Evolutionary conservation across 140 eudicot species (phyloP).

Genomic region (Erigeron philadelphicus): DNA sequence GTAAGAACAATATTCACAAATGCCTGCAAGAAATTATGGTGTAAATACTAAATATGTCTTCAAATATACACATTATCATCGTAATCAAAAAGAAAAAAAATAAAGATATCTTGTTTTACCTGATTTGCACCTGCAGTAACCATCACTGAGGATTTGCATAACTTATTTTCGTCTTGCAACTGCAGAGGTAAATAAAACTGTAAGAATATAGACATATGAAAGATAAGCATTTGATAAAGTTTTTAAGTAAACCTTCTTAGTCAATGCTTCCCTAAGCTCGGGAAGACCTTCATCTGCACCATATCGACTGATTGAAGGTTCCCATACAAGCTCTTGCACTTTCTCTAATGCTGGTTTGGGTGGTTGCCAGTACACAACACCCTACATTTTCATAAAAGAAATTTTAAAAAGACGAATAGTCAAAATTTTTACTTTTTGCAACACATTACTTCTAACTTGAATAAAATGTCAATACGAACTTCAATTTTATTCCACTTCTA

Average conservation of each 20-base stretch:
- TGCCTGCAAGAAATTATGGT: slow-evolving; percentile 47
- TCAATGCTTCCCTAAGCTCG: slow-evolving; percentile 79
- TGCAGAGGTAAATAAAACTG: slow-evolving; percentile 29
- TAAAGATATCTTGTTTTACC: slow-evolving; percentile 36
- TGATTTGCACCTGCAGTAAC: slow-evolving; percentile 99
- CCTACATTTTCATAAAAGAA: slow-evolving; percentile 41
- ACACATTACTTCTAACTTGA: slow-evolving; percentile 3
- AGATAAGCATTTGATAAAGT: not conserved
- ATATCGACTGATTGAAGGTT: slow-evolving; percentile 79
- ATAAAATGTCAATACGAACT: not conserved
- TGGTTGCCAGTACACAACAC: slow-evolving; percentile 96
- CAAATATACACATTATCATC: not conserved
- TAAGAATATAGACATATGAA: slow-evolving; percentile 17
- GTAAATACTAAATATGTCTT: not conserved
- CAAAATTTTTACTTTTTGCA: not conserved
- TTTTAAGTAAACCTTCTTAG: slow-evolving; percentile 54
- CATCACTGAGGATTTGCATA: slow-evolving; percentile 83
- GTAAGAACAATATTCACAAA: slow-evolving; percentile 94
- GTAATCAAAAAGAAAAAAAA: not conserved
- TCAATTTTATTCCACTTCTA: not conserved
- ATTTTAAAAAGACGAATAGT: not conserved
- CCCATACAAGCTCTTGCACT: slow-evolving; percentile 69
- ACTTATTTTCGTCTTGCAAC: slow-evolving; percentile 66
- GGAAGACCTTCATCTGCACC: slow-evolving; percentile 97
- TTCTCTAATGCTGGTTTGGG: slow-evolving; percentile 75